Base-by-base conservation (phyloP, 192 early-diverging fungal species). In the Powellomyces hirtus region DNA sequence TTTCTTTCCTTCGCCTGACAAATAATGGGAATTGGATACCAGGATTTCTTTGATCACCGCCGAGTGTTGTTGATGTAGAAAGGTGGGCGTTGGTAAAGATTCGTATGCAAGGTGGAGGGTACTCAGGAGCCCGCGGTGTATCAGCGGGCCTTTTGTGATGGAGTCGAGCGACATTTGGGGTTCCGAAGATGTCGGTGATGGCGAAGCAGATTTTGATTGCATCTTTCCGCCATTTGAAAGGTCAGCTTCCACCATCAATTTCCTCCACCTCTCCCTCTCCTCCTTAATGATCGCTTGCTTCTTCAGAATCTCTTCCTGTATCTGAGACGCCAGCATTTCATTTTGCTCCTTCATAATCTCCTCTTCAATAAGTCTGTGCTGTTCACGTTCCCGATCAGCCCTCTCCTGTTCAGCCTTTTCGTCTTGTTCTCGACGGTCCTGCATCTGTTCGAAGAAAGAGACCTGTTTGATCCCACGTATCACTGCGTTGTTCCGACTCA, bases 401-500 rank as follows among this genome's bases (percentile, higher is more conserved):
- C 55, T 66, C 51, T 72, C 65, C 37, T 60, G 36, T 29, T 66
- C 60, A 40, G 59, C 69, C 24, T 70, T 59, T 22, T 73, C 53
- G n/a, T 38, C 67, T 30, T 59, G 60, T 30, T 62, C 64, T 24
- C 64, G 59, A 1, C 73, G 37, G 30, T 62, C 66, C 36, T 70
- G 59, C 75, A 81, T 81, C 38, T 76, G 73, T 31, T 81, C 74
- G 42, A 70, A 76, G 57, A 64, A 74, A 51, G 79, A 81, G 18
- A 66, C 37, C n/a, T 75, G 72, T 46, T 75, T 75, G 14, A 57
- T 36, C 3, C 71, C 71, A 30, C 70, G 55, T 36, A 72, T 70
- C 27, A 65, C 70, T 0, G 62, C 26, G 57, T 78, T 75, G 45
- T 75, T 50, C 6, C 57, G 27, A 29, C 52, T 51, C 3, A 81